phyloP scores from a whole-genome alignment of 164 flowering plant species.

The Aristolochia fimbriata region DNA sequence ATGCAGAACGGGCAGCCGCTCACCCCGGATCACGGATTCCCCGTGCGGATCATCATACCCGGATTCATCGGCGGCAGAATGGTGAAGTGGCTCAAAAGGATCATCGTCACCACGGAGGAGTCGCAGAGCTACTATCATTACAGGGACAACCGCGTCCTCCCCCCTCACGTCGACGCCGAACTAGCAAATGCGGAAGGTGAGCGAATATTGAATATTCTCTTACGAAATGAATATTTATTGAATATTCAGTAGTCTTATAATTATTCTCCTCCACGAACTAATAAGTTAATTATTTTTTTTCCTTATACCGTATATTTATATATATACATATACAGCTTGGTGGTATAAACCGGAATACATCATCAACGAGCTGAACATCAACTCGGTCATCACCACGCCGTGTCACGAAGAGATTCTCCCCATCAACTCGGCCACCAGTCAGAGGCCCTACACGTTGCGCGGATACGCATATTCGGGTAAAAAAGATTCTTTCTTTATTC shows the following conservation, averaged over 20 bases:
- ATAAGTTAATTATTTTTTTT: background rate
- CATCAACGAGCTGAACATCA: conserved; percentile 89
- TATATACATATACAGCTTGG: conserved; percentile 60
- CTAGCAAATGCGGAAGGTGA: conserved; percentile 85
- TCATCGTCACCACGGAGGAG: conserved; percentile 58
- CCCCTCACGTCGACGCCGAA: conserved; percentile 88
- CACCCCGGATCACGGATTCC: conserved; percentile 86
- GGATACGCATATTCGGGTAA: conserved; percentile 94
- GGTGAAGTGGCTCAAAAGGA: conserved; percentile 91
- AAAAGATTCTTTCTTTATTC: no score
- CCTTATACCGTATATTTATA: background rate
- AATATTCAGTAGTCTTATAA: no score
- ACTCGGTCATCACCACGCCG: conserved; percentile 94
- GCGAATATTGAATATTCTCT: no score
- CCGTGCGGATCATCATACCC: conserved; percentile 80
- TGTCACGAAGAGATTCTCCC: conserved; percentile 82
- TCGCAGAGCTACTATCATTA: conserved; percentile 72
- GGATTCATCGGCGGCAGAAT: conserved; percentile 95
- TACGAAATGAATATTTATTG: background rate
- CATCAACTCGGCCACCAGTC: conserved; percentile 68
- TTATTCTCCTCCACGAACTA: background rate
- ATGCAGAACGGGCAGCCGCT: conserved; percentile 86
- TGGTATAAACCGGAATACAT: conserved; percentile 96
- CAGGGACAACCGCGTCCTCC: conserved; percentile 77
- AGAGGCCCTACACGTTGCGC: conserved; percentile 62